Evolutionary conservation across 768 basidiomycete species (phyloP).

Genomic region (Hypholoma sublateritium): DNA sequence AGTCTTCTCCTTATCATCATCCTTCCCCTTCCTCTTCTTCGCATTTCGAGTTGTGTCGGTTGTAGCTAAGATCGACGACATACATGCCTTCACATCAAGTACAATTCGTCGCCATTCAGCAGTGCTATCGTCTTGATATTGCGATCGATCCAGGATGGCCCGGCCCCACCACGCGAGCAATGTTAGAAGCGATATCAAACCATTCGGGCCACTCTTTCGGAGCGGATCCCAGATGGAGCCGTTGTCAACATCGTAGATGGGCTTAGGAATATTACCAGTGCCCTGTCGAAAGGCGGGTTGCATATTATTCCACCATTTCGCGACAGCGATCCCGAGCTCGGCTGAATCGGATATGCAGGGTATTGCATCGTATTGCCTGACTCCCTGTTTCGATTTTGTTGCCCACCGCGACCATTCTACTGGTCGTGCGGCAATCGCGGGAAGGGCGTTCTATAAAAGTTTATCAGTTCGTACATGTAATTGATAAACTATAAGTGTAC

Average conservation of each 20-base stretch:
- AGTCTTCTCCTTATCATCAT: background rate
- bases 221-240: background rate
- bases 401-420: background rate
- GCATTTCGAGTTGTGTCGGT: background rate
- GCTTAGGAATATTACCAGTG: background rate
- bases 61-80: background rate
- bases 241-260: background rate
- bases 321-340: background rate
- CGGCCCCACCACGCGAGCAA: background rate
- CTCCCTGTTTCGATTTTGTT: background rate
- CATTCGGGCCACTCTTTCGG: background rate
- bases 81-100: background rate
- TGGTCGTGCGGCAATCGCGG: background rate
- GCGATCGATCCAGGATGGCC: background rate
- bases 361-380: background rate
- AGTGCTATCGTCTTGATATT: background rate
- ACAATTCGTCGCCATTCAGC: background rate
- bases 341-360: background rate
- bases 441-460: background rate
- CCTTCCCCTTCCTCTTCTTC: background rate
- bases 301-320: background rate
- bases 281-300: background rate
- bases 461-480: too few species aligned
- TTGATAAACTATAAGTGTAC: too few species aligned
- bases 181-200: background rate